These are phyloP conservation scores for Leucoagaricus sp. DNA, from an alignment of 1,284 basidiomycete genomes.

Conservation along the genomic window DNA sequence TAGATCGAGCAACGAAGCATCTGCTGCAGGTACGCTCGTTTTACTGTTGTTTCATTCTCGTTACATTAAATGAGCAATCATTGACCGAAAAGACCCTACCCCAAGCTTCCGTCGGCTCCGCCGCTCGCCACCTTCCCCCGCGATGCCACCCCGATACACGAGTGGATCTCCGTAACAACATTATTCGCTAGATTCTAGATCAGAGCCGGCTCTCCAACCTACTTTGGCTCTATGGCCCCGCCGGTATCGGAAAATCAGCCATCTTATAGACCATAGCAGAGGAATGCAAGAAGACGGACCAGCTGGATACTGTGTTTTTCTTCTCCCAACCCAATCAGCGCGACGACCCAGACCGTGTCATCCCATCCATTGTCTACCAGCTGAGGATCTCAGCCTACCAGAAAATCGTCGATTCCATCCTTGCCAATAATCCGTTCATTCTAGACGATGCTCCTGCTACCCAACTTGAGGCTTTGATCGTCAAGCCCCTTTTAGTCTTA, in stretches of 20 bases:
- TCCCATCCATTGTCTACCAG: slow-evolving; percentile 2
- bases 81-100: background rate
- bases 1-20: too few relatives aligned
- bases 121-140: background rate
- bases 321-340: slow-evolving; percentile 1
- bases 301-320: background rate
- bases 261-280: slow-evolving; percentile 1
- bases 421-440: background rate
- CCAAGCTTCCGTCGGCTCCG: background rate
- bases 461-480: background rate
- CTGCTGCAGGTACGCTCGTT: too few relatives aligned
- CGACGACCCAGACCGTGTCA: background rate
- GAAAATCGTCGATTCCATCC: background rate
- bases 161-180: background rate
- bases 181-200: background rate
- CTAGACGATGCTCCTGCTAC: background rate
- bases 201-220: background rate
- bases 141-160: background rate
- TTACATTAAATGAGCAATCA: too few relatives aligned
- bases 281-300: background rate
- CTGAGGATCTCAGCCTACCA: background rate
- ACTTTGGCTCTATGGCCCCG: background rate
- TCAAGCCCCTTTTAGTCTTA: background rate
- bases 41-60: too few relatives aligned
- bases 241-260: slow-evolving; percentile 2